These are phyloP conservation scores for Diplogelasinospora grovesii DNA, from an alignment of 495 filamentous ascomycete genomes.

Conservation along the genomic window DNA sequence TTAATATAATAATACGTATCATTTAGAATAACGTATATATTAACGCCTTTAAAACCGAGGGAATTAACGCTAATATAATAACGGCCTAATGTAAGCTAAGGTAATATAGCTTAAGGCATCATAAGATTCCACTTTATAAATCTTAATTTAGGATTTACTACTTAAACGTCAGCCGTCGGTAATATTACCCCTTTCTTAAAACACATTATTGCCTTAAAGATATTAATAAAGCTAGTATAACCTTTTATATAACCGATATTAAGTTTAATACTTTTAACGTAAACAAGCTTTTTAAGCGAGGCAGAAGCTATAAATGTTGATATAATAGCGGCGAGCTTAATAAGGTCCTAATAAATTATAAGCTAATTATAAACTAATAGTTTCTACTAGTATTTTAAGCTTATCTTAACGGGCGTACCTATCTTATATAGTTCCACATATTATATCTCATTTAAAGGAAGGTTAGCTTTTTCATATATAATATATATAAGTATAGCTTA, in stretches of 20 bases:
- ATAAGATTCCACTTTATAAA: conserved; percentile 2
- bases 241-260: conserved; percentile 52
- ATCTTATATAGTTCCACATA: too few relatives aligned
- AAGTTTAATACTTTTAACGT: conserved; percentile 47
- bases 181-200: conserved; percentile 43
- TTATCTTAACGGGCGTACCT: too few relatives aligned
- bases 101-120: background rate
- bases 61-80: conserved; percentile 1
- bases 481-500: too few relatives aligned
- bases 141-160: conserved; percentile 37
- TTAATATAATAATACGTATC: background rate
- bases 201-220: conserved; percentile 44
- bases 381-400: background rate
- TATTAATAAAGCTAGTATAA: conserved; percentile 38
- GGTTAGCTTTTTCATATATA: too few relatives aligned
- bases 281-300: conserved; percentile 24
- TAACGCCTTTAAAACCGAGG: conserved; percentile 1
- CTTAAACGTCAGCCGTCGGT: conserved; percentile 36
- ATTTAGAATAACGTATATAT: background rate
- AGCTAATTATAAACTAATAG: background rate
- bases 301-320: conserved; percentile 25
- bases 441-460: too few relatives aligned
- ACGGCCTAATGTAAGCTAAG: background rate
- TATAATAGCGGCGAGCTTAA: conserved; percentile 34
- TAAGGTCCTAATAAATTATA: background rate